phyloP scores from a whole-genome alignment of 1,139 yeast genomes.

The Kodamaea ohmeri region DNA sequence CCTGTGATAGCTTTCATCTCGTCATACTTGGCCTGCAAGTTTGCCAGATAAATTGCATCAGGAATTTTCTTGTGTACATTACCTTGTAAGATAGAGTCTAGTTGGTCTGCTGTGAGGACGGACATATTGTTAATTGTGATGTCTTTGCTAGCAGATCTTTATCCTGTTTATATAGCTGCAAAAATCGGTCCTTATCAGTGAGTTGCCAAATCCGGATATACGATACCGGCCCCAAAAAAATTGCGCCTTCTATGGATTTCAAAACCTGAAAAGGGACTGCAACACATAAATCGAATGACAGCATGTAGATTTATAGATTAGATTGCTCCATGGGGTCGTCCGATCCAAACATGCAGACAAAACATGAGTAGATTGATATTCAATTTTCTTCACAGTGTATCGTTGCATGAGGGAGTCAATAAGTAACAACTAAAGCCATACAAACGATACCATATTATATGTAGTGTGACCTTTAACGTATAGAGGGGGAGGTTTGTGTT shows the following conservation, averaged over 20 bases:
- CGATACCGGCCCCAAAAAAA: conserved; percentile 2
- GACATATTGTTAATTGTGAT: conserved; percentile 7
- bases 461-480: no score
- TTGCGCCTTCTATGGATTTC: conserved; percentile 8
- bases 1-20: conserved; percentile 13
- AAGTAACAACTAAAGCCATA: no score
- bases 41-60: conserved; percentile 16
- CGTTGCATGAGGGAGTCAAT: no score
- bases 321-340: no score
- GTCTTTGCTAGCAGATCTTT: not conserved
- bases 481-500: no score
- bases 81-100: conserved; percentile 18
- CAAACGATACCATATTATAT: no score
- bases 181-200: conserved; percentile 6
- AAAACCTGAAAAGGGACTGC: conserved; percentile 8
- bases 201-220: conserved; percentile 5
- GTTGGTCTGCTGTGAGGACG: conserved; percentile 7
- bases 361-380: no score
- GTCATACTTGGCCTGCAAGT: conserved; percentile 15
- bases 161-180: conserved; percentile 8
- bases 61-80: conserved; percentile 22
- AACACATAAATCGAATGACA: not conserved
- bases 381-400: no score
- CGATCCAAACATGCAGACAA: no score
- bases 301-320: no score